Conservation (phyloP, 1,284 basidiomycete genomes). For the Gymnopus androsaceus region DNA sequence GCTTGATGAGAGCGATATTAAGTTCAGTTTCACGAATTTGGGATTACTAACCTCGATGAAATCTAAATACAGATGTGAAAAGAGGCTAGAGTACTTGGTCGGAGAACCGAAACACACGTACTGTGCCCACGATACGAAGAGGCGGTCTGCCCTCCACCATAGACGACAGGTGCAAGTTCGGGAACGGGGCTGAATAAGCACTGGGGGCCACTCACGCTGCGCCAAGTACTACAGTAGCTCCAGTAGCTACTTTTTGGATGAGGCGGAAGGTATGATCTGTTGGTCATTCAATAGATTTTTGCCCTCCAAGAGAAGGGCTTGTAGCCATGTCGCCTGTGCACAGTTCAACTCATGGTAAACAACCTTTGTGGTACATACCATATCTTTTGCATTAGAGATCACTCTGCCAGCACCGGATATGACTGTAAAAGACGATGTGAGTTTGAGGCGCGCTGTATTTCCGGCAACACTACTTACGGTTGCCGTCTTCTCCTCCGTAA, state of each 20-base stretch:
- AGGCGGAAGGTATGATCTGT: constrained; percentile 23
- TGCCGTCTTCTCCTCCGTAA: constrained; percentile 26
- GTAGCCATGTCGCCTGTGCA: constrained; percentile 28
- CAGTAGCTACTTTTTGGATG: constrained; percentile 24
- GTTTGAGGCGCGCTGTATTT: too few species aligned
- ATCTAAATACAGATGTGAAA: not conserved
- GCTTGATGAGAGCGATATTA: not conserved
- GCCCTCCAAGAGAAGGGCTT: constrained; percentile 26
- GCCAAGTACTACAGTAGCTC: constrained; percentile 18
- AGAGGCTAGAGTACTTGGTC: too few species aligned
- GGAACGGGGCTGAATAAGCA: constrained; percentile 17
- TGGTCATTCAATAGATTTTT: constrained; percentile 22
- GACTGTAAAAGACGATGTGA: not conserved
- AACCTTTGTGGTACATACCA: constrained; percentile 18
- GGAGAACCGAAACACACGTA: constrained; percentile 17
- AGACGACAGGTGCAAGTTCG: constrained; percentile 25
- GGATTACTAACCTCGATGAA: constrained; percentile 11
- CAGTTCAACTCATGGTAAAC: constrained; percentile 1
- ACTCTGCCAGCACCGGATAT: constrained; percentile 29
- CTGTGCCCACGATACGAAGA: constrained; percentile 25
- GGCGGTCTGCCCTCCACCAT: constrained; percentile 27
- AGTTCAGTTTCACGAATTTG: too few species aligned
- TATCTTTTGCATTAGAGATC: constrained; percentile 27
- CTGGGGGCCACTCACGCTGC: constrained; percentile 15
- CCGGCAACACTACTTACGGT: constrained; percentile 18